Conservation (phyloP, 2,329 filamentous ascomycete species). For the Phaeosphaeria sp. region DNA sequence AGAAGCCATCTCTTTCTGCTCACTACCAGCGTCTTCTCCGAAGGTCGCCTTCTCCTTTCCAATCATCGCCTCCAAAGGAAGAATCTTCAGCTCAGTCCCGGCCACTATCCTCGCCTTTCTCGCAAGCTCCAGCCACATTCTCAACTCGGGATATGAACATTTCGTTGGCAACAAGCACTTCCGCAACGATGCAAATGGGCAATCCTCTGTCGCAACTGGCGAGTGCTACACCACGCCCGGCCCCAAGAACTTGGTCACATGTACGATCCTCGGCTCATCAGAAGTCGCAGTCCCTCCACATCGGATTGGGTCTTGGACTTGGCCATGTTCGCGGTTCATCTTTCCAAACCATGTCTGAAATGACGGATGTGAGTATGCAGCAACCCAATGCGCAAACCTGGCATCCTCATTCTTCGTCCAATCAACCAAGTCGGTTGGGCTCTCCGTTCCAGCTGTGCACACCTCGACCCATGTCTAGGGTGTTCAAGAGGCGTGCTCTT, state of each 20-base stretch:
- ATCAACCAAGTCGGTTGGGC: constrained; percentile 45
- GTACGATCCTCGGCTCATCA: constrained; percentile 59
- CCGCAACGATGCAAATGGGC: constrained; percentile 59
- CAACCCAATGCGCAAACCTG: constrained; percentile 42
- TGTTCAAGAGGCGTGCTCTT: constrained; percentile 65
- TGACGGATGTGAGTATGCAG: constrained; percentile 31
- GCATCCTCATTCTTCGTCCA: constrained; percentile 36
- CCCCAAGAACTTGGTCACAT: constrained; percentile 51
- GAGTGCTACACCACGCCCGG: constrained; percentile 42
- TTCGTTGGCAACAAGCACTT: constrained; percentile 60
- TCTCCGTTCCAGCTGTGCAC: constrained; percentile 65
- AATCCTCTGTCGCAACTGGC: constrained; percentile 57
- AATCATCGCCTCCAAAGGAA: constrained; percentile 46
- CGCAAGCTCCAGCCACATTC: constrained; percentile 42
- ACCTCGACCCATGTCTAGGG: constrained; percentile 58
- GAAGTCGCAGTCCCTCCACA: constrained; percentile 59
- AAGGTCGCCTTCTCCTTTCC: constrained; percentile 66
- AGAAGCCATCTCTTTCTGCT: constrained; percentile 67
- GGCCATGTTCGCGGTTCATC: constrained; percentile 53
- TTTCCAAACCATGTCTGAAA: constrained; percentile 45
- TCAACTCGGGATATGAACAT: constrained; percentile 59
- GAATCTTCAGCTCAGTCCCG: constrained; percentile 40
- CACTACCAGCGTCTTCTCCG: constrained; percentile 69
- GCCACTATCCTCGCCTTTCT: constrained; percentile 48
- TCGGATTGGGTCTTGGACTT: constrained; percentile 54